Conservation (phyloP, 495 filamentous ascomycete genomes). For the Annulohypoxylon moriforme region DNA sequence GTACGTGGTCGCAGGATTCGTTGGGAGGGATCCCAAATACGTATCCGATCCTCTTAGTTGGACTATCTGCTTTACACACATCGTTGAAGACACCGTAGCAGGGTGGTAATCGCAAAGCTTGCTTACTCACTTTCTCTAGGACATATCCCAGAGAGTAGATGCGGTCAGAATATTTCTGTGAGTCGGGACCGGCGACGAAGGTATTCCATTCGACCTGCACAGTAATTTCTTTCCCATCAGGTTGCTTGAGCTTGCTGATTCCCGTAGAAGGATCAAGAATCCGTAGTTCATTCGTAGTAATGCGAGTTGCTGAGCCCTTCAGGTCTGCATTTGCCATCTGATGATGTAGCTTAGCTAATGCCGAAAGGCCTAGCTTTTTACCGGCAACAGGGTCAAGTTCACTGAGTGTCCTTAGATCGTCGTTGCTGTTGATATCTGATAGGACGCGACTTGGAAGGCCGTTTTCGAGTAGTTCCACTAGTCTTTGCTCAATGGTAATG, state of each 20-base stretch:
- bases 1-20: neutral
- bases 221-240: neutral
- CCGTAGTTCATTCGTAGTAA: neutral
- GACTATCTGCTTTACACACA: neutral
- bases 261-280: neutral
- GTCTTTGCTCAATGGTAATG: neutral
- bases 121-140: constrained; percentile 1
- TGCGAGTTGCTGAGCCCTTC: neutral
- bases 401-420: neutral
- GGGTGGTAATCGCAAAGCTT: neutral
- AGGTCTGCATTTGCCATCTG: neutral
- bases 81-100: neutral
- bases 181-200: neutral
- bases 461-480: neutral
- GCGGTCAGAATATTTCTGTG: neutral
- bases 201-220: constrained; percentile 1
- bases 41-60: neutral
- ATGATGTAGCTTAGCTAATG: neutral
- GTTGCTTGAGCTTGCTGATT: neutral
- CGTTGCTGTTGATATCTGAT: neutral
- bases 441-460: neutral
- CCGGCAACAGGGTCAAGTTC: neutral
- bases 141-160: neutral
- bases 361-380: neutral
- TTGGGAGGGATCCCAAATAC: neutral